Evolutionary conservation across 768 basidiomycete genomes (phyloP).

Genomic region (Kwoniella dejecticola): DNA sequence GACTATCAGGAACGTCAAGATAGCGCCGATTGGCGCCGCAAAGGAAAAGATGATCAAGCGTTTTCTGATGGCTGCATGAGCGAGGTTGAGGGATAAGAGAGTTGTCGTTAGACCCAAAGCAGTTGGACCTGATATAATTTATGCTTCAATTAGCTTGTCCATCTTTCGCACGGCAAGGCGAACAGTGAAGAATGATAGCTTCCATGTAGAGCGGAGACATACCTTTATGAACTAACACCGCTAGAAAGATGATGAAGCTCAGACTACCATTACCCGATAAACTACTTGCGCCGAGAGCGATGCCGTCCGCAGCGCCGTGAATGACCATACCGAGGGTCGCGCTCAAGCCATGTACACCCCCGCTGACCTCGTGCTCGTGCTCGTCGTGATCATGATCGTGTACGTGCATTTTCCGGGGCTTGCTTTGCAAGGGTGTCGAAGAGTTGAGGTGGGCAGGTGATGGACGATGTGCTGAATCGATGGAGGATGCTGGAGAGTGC

Average conservation of each 20-base stretch:
- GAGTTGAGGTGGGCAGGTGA: conserved; percentile 36
- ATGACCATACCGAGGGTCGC: conserved; percentile 81
- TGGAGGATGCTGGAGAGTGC: conserved; percentile 17
- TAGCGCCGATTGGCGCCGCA: conserved; percentile 79
- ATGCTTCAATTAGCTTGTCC: not conserved
- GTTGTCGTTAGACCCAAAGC: conserved; percentile 84
- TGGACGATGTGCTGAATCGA: conserved; percentile 22
- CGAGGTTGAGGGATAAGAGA: conserved; percentile 73
- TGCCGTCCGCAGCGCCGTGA: conserved; percentile 88
- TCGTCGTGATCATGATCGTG: conserved; percentile 30
- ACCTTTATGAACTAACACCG: conserved; percentile 87
- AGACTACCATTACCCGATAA: conserved; percentile 58
- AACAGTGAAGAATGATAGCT: not conserved
- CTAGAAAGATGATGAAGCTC: conserved; percentile 83
- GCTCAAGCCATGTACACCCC: conserved; percentile 62
- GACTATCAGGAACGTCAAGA: conserved; percentile 73
- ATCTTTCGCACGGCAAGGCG: no score
- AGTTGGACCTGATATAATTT: conserved; percentile 70
- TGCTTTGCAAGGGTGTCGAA: conserved; percentile 39
- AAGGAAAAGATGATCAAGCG: conserved; percentile 76
- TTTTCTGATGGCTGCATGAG: conserved; percentile 69
- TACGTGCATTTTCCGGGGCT: conserved; percentile 36
- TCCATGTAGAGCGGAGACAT: conserved; percentile 47
- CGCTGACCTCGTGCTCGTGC: conserved; percentile 15
- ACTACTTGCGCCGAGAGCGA: conserved; percentile 75